These are phyloP conservation scores for Carallia pectinifolia DNA, from an alignment of 345 rosid species.

Conservation along the genomic window DNA sequence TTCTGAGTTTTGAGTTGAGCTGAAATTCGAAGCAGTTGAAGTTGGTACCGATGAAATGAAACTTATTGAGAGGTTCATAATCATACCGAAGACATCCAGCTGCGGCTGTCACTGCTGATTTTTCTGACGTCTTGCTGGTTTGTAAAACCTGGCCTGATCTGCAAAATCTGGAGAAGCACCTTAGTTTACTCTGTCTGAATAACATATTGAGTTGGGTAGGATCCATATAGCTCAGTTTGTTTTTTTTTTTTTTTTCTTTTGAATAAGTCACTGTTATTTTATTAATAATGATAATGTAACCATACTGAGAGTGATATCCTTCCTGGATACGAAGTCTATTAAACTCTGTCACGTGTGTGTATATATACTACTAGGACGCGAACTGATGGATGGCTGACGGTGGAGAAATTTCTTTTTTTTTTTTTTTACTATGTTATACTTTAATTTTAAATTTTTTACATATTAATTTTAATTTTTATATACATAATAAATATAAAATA, in stretches of 20 bases:
- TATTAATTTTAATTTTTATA: too few relatives aligned
- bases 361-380: too few relatives aligned
- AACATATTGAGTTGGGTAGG: too few relatives aligned
- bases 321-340: too few relatives aligned
- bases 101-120: slow-evolving; percentile 22
- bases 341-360: too few relatives aligned
- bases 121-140: slow-evolving; percentile 15
- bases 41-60: neutral
- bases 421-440: too few relatives aligned
- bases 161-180: neutral
- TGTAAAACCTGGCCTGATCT: neutral
- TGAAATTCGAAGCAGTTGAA: neutral
- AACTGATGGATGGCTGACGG: too few relatives aligned
- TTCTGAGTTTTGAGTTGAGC: neutral
- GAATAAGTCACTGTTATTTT: slow-evolving; percentile 7
- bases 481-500: too few relatives aligned
- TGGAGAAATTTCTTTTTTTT: too few relatives aligned
- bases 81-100: slow-evolving; percentile 37
- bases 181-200: neutral
- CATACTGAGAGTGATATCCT: neutral
- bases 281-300: neutral
- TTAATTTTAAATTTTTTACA: too few relatives aligned
- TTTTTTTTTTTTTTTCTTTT: neutral
- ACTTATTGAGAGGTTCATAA: slow-evolving; percentile 30
- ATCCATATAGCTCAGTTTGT: too few relatives aligned